Evolutionary conservation across 2,329 filamentous ascomycete species (phyloP), one percentile per base, ranked within the genome.

Genomic region (Scolecobasidium constrictum): DNA sequence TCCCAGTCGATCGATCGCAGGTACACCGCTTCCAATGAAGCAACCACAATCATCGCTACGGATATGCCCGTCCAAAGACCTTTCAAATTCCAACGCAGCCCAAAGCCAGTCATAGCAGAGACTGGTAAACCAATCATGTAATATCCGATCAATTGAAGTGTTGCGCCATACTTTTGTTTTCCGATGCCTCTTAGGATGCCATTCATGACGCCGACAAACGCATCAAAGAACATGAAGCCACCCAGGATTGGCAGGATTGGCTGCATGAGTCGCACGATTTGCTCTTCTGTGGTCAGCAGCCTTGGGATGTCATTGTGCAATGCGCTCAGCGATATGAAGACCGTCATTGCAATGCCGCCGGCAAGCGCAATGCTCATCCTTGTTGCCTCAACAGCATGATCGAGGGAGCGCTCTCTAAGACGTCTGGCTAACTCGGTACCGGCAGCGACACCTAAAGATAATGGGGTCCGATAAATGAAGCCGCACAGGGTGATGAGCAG

Each of bases 171-270:
- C 16, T 31, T 21, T n/a, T 31, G 39, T 22, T 41, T 41, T 5
- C 39, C 39, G 6, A 41, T 41, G 3, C 39, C 39, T 6, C 39
- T 22, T 16, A 41, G 23, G 39, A 41, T 41, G n/a, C 23, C 39
- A 34, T 41, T 41, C 7, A 19, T 33, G 15, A 31, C 23, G 13
- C 23, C 39, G n/a, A 34, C 39, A n/a, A 41, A 21, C 4, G 23
- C 39, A 13, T 41, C 39, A 18, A 35, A 22, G 23, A 41, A 28
- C 12, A 31, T 22, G 23, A 41, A 33, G 12, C 31, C 12, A 18
- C 23, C 39, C 15, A 41, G 21, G 15, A 41, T 19, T n/a, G 26
- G 39, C 19, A 41, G 21, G 11, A 34, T 28, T 9, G 19, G 31
- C 18, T 31, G 31, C 23, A 41, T 34, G 3, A 41, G 23, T 3